These are phyloP conservation scores for Carex arenaria DNA, from an alignment of 202 grass and related monocot genomes.

Conservation along the genomic window DNA sequence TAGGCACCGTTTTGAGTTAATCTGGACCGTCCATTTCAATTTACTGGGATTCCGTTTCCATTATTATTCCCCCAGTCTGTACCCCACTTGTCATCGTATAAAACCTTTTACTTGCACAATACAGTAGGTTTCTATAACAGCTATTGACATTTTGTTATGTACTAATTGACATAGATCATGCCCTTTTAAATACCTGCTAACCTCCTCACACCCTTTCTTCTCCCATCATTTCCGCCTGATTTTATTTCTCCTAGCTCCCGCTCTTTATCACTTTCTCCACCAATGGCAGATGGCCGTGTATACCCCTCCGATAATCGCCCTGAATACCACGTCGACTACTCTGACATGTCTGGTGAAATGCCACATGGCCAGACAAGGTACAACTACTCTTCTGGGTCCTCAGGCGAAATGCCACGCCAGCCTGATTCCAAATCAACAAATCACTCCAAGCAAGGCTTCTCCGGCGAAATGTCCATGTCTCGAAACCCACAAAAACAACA, in stretches of 20 bases:
- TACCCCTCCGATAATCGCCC: conserved; percentile 28
- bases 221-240: background rate
- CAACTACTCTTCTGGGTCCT: conserved; percentile 4
- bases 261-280: background rate
- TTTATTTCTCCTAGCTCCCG: background rate
- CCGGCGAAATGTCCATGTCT: conserved; percentile 29
- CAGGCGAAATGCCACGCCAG: conserved; percentile 5
- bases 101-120: background rate
- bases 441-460: conserved; percentile 29
- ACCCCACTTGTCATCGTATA: background rate
- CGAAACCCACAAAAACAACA: conserved; percentile 20
- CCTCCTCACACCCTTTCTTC: background rate
- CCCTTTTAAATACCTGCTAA: conserved; percentile 5
- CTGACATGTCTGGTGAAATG: conserved; percentile 22
- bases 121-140: background rate
- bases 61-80: background rate
- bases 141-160: background rate
- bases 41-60: too few species aligned
- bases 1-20: too few species aligned
- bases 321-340: conserved; percentile 14
- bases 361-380: conserved; percentile 14
- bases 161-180: conserved; percentile 7
- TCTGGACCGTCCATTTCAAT: too few species aligned
- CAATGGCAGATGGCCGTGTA: conserved; percentile 39
- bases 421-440: background rate